These are phyloP conservation scores for Skeletonema costatum DNA, from an alignment of 108 stramenopile genomes.

Conservation along the genomic window DNA sequence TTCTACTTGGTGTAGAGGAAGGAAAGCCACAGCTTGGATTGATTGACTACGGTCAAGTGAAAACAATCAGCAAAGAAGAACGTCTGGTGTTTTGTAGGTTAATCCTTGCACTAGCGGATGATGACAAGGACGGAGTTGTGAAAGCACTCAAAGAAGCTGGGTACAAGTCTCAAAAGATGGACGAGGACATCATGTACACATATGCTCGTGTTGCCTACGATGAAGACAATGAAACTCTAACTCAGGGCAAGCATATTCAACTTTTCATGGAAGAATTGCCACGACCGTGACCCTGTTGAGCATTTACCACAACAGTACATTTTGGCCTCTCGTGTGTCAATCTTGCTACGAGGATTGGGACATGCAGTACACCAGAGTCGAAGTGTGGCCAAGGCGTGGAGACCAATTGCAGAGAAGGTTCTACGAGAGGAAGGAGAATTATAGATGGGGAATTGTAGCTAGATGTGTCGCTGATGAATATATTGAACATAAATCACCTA, in stretches of 20 bases:
- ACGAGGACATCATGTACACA: constrained; percentile 66
- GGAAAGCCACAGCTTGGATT: constrained; percentile 75
- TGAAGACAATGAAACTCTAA: constrained; percentile 65
- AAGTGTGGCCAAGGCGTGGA: constrained; percentile 70
- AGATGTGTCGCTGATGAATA: neutral
- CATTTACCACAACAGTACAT: constrained; percentile 69
- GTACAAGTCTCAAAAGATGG: constrained; percentile 68
- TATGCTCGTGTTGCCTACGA: constrained; percentile 79
- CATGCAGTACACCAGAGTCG: constrained; percentile 78
- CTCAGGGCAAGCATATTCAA: constrained; percentile 81
- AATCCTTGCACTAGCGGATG: constrained; percentile 75
- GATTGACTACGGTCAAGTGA: constrained; percentile 90
- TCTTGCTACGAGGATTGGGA: constrained; percentile 76
- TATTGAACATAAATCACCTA: neutral
- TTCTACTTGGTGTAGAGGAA: constrained; percentile 65
- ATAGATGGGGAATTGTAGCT: neutral
- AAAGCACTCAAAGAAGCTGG: constrained; percentile 68
- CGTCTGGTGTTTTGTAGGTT: constrained; percentile 70
- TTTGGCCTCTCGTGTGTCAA: constrained; percentile 65
- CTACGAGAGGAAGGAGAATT: constrained; percentile 54
- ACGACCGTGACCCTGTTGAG: constrained; percentile 69
- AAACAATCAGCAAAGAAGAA: constrained; percentile 63
- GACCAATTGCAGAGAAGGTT: constrained; percentile 75
- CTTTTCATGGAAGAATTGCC: constrained; percentile 80
- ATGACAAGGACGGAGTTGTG: constrained; percentile 59